These are phyloP conservation scores for Wickerhamiella sorbophila DNA, from an alignment of 805 yeast species.

Conservation along the genomic window DNA sequence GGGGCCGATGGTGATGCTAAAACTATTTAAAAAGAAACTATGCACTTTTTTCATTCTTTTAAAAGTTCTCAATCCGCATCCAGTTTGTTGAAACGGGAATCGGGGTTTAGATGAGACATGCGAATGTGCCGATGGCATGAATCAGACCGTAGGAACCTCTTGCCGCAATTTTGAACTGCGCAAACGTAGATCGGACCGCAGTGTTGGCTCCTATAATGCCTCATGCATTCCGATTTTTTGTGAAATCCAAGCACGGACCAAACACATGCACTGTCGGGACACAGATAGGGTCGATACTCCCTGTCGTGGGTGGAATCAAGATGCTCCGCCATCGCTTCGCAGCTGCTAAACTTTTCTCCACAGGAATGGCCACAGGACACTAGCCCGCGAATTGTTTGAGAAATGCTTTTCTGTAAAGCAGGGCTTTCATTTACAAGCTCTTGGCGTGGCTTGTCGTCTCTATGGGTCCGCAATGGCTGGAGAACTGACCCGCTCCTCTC, in stretches of 20 bases:
- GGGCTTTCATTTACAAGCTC: not conserved
- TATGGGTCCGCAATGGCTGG: too few species aligned
- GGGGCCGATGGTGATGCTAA: too few species aligned
- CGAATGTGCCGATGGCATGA: not conserved
- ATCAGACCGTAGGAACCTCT: constrained; percentile 2
- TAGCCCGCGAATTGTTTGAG: not conserved
- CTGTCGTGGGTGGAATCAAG: constrained; percentile 7
- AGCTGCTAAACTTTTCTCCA: not conserved
- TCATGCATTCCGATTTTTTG: constrained; percentile 1
- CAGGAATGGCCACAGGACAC: not conserved
- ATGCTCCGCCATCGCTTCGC: constrained; percentile 6
- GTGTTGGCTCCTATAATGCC: constrained; percentile 9
- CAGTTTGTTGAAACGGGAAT: not conserved
- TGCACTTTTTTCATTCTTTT: not conserved
- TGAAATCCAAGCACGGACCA: constrained; percentile 13
- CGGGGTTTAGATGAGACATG: not conserved
- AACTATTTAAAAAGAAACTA: not conserved
- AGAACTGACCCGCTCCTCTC: too few species aligned
- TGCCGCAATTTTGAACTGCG: constrained; percentile 1
- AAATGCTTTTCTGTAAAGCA: not conserved
- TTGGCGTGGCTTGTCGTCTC: not conserved
- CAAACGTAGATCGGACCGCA: not conserved
- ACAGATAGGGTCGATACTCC: constrained; percentile 5
- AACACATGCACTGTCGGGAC: constrained; percentile 8
- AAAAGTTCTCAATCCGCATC: not conserved